Base-by-base conservation (phyloP, 176 grass and related monocot genomes). In the Panicum miliaceum region DNA sequence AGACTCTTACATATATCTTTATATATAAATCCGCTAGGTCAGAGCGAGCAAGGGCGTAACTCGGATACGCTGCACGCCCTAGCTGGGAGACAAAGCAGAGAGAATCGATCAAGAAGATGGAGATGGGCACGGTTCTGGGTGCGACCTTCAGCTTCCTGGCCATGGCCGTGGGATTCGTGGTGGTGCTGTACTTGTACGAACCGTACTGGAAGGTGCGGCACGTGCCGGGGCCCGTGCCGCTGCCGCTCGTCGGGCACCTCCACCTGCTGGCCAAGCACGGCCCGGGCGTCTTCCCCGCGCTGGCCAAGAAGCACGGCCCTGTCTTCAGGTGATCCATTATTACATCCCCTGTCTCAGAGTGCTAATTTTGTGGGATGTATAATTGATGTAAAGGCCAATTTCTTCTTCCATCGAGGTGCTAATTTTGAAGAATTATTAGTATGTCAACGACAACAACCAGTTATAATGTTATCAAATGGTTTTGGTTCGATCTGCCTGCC, bases 181-280 rank as follows among this genome's bases (percentile, higher is more conserved):
- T 12, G 79, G 53, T 27, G 42, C 40, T 87, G 4, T 89, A 92
- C 75, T 77, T 87, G 20, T 92, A 92, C 60, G 58, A 68, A 13
- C 90, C 87, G 8, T 84, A 79, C 54, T 92, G 87, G 87, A 46
- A 64, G 34, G 48, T 92, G 50, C 85, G 90, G 43, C 66, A 26
- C 52, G 75, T 92, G 12, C 90, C 87, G 38, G 90, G 90, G 22
- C 87, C 84, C 3, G 7, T 72, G 11, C 32, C 79, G 13, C 68
- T 64, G 20, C 82, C 78, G n/a, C 75, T 92, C 59, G 46, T 92
- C 62, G 87, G 90, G 4, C 91, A 92, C 75, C 88, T 92, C 19
- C 91, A 84, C 36, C 72, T 87, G 76, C 81, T 92, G 19, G 76
- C 81, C 45, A 90, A 80, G 84, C 72, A 92, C 73, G 91, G 91